Conservation (phyloP, 2,329 filamentous ascomycete genomes). For the Tolypocladium endophyticum region DNA sequence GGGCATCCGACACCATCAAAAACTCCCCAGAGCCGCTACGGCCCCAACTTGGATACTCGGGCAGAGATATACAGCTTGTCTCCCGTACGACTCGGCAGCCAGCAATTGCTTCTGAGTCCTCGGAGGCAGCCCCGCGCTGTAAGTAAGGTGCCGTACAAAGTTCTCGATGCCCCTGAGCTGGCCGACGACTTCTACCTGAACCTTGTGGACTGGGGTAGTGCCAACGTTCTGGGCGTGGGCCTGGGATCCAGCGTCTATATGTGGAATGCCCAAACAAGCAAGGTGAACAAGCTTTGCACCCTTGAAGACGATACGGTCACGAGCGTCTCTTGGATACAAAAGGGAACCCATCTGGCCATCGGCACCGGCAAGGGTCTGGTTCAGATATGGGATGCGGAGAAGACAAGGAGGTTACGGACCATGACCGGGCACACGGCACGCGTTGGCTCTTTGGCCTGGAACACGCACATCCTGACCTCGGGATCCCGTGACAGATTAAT, state of each 20-base stretch:
- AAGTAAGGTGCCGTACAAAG: constrained; percentile 95
- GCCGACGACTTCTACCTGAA: constrained; percentile 98
- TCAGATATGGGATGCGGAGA: constrained; percentile 95
- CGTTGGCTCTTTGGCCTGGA: constrained; percentile 93
- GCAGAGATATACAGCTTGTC: constrained; percentile 95
- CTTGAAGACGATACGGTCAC: constrained; percentile 89
- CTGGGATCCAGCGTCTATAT: constrained; percentile 91
- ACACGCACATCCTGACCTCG: constrained; percentile 92
- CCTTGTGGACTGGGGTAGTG: constrained; percentile 93
- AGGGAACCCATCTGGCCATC: constrained; percentile 90
- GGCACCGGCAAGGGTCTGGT: constrained; percentile 91
- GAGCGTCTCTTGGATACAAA: constrained; percentile 96
- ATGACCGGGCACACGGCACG: constrained; percentile 95
- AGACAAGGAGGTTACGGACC: constrained; percentile 72
- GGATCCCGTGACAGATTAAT: constrained; percentile 89
- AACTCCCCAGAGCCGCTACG: constrained; percentile 80
- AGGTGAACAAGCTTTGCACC: constrained; percentile 89
- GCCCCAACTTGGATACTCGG: constrained; percentile 76
- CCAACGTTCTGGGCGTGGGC: constrained; percentile 87
- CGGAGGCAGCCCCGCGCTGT: constrained; percentile 81
- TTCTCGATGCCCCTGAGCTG: constrained; percentile 88
- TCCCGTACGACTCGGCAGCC: constrained; percentile 84
- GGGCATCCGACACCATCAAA: constrained; percentile 83
- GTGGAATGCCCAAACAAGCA: constrained; percentile 89
- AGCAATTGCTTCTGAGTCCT: constrained; percentile 85